Evolutionary conservation across 179 eudicot genomes (phyloP), one percentile per base, ranked within the genome.

Genomic region (Actinidia arguta): DNA sequence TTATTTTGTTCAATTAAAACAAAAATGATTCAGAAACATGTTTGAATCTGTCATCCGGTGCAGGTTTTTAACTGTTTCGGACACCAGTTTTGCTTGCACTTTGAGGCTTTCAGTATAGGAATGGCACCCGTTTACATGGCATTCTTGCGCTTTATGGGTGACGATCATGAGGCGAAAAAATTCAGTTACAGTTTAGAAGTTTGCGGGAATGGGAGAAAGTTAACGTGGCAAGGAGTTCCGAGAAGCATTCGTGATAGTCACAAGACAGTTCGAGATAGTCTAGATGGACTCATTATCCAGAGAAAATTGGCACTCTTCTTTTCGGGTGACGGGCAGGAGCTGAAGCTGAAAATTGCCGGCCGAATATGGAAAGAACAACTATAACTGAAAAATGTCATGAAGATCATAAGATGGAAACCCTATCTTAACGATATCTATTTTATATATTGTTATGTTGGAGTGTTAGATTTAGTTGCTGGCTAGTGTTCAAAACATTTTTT

Each of bases 141-240:
- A 42, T 90, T 90, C 85, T 83, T 92, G 79, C 89, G 92, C 48
- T 90, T 92, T 70, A 92, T 92, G 95, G 95, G 95, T 0, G 93
- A 90, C n/a, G 93, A 92, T 48, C 78, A 80, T 16, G 93, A 92
- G 64, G 92, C 95, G 47, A 85, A 83, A 77, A 88, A 86, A 20
- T 92, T 89, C 85, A 83, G 90, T 22, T 92, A 90, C 83, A 89
- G 86, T 68, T 79, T 92, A 44, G 95, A 92, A 83, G 93, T 92
- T 25, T 89, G 91, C 3, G 88, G 88, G 31, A 79, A 85, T 14
- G 91, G 90, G 59, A 86, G 93, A 55, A 90, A 89, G 80, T 55
- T 92, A 66, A 85, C 68, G 47, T 92, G 93, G 93, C 88, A 92
- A 78, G 93, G 93, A 39, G 86, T 89, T 74, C 95, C 95, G 3